Base-by-base conservation (phyloP, 805 yeast genomes). In the Candida montana region DNA sequence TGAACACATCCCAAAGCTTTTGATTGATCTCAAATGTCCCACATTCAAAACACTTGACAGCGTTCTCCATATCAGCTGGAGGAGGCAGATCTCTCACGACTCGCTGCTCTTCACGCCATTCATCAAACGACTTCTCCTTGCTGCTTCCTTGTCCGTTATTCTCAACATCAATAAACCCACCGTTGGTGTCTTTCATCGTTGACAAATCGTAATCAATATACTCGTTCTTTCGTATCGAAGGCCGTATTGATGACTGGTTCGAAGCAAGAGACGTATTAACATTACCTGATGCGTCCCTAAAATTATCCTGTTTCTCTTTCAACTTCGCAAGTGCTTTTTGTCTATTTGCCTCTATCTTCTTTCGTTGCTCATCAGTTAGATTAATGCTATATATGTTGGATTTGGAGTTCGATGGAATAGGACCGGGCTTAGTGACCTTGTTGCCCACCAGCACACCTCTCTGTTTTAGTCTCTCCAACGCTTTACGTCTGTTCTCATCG, bases 201-300 rank as follows among this genome's bases (percentile, higher is more conserved):
- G 97, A 76, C 51, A 93, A 76, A 62, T 93, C 97, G 60, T 80
- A 86, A 46, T 85, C 93, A 24, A 85, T 84, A 56, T 83, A 85
- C 51, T 83, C 89, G 27, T 72, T 68, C 39, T 72, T 76, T 44
- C 72, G 68, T 21, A 83, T 74, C 16, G 74, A 65, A 1, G 80
- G 81, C 61, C 46, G 40, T 37, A 36, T 39, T 29, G n/a, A n/a
- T n/a, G n/a, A n/a, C n/a, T n/a, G n/a, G n/a, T 32, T 20, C 35
- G 29, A 40, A 37, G 24, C 26, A 10, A 56, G 35, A 1, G 58
- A 36, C 13, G 51, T 43, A 31, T 58, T 60, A 8, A 44, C 35
- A 32, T 48, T 51, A 3, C 35, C 33, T 1, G 67, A 51, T 2
- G 71, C 73, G 56, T 69, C 67, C 39, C 72, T 51, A 41, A 64